Evolutionary conservation across 2,329 filamentous ascomycete species (phyloP), one percentile per base, ranked within the genome.

Genomic region (Fusarium zealandicum): DNA sequence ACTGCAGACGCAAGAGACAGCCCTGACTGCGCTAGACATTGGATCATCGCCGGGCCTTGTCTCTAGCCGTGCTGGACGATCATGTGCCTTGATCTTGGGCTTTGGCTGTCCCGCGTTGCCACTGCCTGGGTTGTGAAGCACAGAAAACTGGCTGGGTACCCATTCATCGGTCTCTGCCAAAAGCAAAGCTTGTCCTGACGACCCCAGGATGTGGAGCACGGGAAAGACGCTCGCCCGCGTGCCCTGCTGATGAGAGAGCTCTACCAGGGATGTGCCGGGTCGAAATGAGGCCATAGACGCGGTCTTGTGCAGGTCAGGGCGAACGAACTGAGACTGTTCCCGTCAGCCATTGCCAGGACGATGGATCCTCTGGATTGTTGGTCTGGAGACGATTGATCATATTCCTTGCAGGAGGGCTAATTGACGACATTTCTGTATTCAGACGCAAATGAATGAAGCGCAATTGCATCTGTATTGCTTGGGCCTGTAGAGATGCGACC

Each of bases 1-100:
- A 18, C 54, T 59, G 50, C 59, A 63, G 56, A 22, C 49, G 49
- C 35, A 59, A 45, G 17, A 28, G 28, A 42, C 32, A 59, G 59
- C 36, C 39, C 54, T 52, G 58, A 51, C 54, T 52, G 58, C 48
- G 27, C 20, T 36, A 12, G 28, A 20, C 22, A 50, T 49, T 33
- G 48, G 38, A 52, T 36, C 31, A 52, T 36, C 31, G 17, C 36
- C 17, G 14, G 17, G 8, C 5, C 38, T 18, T 16, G 6, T 6
- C 14, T n/a, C 6, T 17, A 16, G 14, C 37, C 22, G 22, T 7
- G n/a, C n/a, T 11, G 22, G 18, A n/a, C 31, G 31, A 17, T 35
- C 14, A 4, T 17, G 32, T 40, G n/a, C 37, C 37, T 17, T n/a
- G 36, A n/a, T 25, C 36, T n/a, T 38, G 18, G 31, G 12, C 31